Percentiles rank a stretch among this genome's conserved stretches.
Conservation (phyloP, 2,329 filamentous ascomycete genomes). For the Colletotrichum falcatum region DNA sequence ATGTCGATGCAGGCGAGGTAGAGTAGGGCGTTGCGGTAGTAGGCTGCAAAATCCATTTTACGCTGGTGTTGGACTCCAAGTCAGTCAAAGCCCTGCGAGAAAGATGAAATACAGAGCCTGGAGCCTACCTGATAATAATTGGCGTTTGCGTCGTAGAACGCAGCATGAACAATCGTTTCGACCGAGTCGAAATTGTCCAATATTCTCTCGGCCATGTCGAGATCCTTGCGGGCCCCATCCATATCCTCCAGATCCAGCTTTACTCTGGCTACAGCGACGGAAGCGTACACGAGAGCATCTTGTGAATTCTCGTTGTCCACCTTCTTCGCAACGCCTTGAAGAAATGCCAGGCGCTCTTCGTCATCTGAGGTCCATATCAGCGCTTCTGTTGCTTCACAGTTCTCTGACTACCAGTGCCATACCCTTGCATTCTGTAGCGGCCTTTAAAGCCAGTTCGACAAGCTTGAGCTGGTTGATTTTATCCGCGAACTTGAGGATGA, state of each 20-base stretch:
- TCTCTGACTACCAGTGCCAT: constrained; percentile 40
- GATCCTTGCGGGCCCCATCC: constrained; percentile 85
- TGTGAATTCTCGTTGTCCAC: constrained; percentile 93
- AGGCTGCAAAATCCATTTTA: constrained; percentile 92
- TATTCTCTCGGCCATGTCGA: constrained; percentile 88
- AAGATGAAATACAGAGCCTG: constrained; percentile 18
- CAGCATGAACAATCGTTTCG: constrained; percentile 93
- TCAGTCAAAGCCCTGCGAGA: constrained; percentile 51
- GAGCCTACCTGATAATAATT: constrained; percentile 83
- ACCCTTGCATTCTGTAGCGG: constrained; percentile 88
- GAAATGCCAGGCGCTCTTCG: constrained; percentile 85
- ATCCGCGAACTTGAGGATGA: constrained; percentile 95
- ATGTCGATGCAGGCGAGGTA: constrained; percentile 97
- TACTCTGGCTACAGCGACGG: constrained; percentile 87
- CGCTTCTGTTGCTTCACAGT: background rate
- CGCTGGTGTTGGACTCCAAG: constrained; percentile 51
- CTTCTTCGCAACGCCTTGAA: constrained; percentile 84
- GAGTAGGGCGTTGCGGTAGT: constrained; percentile 97
- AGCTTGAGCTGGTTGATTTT: constrained; percentile 99
- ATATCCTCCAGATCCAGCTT: constrained; percentile 84
- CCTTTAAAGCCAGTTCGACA: constrained; percentile 88
- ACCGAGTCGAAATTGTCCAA: constrained; percentile 94
- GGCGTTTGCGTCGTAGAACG: constrained; percentile 95
- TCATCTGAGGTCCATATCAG: constrained; percentile 70
- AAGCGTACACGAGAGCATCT: constrained; percentile 95